Evolutionary conservation across 2,329 filamentous ascomycete genomes (phyloP).

Genomic region (Aspergillus ochraceoroseus): DNA sequence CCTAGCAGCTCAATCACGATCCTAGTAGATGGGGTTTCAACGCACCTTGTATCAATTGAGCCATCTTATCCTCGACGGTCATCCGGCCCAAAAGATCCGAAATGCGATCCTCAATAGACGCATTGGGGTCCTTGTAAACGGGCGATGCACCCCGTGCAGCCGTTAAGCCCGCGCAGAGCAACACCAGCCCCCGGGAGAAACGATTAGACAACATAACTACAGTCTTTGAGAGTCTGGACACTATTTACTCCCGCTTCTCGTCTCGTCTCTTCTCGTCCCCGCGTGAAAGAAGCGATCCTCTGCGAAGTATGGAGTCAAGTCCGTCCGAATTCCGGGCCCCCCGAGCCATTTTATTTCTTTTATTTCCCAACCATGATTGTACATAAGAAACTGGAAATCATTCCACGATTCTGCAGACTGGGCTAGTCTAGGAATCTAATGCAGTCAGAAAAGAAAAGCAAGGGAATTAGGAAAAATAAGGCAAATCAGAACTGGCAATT

Average conservation of each 20-base stretch:
- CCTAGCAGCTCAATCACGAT: too few relatives aligned
- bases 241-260: neutral
- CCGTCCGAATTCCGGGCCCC: neutral
- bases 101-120: slow-evolving; percentile 60
- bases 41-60: slow-evolving; percentile 59
- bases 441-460: too few relatives aligned
- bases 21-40: too few relatives aligned
- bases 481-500: neutral
- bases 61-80: slow-evolving; percentile 68
- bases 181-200: slow-evolving; percentile 25
- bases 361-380: too few relatives aligned
- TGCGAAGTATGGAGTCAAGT: too few relatives aligned
- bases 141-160: slow-evolving; percentile 22
- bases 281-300: too few relatives aligned
- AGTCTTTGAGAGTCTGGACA: neutral
- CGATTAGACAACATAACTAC: slow-evolving; percentile 15
- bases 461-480: slow-evolving; percentile 4
- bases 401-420: too few relatives aligned
- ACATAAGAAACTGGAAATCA: too few relatives aligned
- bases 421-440: too few relatives aligned
- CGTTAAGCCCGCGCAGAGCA: slow-evolving; percentile 22
- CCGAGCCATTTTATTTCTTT: slow-evolving; percentile 9
- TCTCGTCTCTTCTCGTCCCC: too few relatives aligned
- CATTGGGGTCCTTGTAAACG: slow-evolving; percentile 59
- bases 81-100: slow-evolving; percentile 65